A percentile compares a stretch with the other conserved stretches of the same genome.
Evolutionary conservation across 306 rosid genomes (phyloP).

Genomic region (Acmispon strigosus): DNA sequence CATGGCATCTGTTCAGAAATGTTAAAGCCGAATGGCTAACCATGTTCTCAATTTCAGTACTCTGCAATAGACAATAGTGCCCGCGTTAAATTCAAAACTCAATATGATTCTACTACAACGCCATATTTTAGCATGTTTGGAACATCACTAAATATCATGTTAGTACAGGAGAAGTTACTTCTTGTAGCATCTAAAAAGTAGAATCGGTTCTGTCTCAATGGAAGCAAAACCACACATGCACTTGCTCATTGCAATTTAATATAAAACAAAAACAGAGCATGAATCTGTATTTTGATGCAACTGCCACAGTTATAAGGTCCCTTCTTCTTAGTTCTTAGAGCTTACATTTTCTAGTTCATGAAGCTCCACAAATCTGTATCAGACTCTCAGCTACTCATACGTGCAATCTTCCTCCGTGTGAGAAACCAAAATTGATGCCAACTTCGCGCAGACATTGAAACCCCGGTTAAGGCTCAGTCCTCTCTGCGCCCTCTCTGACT

Average conservation of each 20-base stretch:
- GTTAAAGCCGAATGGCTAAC: background rate
- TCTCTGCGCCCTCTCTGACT: conserved; percentile 37
- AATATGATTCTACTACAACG: background rate
- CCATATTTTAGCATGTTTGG: too few species aligned
- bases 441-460: background rate
- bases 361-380: background rate
- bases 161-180: too few species aligned
- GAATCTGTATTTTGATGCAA: background rate
- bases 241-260: background rate
- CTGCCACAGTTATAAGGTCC: background rate
- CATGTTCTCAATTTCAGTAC: background rate
- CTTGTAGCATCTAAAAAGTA: too few species aligned
- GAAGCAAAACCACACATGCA: too few species aligned
- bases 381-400: background rate
- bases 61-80: background rate
- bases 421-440: conserved; percentile 1
- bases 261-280: background rate
- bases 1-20: background rate
- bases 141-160: too few species aligned
- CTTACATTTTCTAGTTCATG: background rate
- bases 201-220: too few species aligned
- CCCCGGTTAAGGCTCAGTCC: background rate
- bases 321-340: background rate
- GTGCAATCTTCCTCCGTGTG: background rate
- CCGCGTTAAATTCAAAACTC: background rate